Evolutionary conservation across 345 rosid genomes (phyloP).

Genomic region (Boechera stricta): DNA sequence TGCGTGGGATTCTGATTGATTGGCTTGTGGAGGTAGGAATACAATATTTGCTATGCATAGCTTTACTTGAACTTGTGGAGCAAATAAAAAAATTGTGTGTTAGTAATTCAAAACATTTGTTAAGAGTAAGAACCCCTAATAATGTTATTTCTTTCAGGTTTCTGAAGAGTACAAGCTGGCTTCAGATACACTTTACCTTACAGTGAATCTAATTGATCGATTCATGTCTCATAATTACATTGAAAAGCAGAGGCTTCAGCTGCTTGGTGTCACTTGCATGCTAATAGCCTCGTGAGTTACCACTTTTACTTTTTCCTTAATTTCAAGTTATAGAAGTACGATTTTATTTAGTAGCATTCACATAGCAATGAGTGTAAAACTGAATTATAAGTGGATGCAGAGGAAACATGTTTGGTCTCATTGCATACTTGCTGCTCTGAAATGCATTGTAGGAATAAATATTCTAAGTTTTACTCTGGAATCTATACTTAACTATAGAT

Average conservation of each 20-base stretch:
- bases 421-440: neutral
- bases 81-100: neutral
- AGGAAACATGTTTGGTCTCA: constrained; percentile 1
- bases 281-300: constrained; percentile 83
- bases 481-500: neutral
- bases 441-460: neutral
- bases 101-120: neutral
- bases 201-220: constrained; percentile 76
- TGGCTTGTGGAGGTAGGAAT: constrained; percentile 88
- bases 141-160: constrained; percentile 55
- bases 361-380: neutral
- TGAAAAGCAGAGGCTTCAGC: constrained; percentile 72
- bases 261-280: constrained; percentile 90
- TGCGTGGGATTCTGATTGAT: constrained; percentile 86
- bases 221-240: constrained; percentile 67
- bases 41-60: neutral
- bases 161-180: constrained; percentile 83
- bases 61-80: neutral
- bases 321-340: too few species aligned
- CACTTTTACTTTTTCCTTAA: neutral
- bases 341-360: neutral
- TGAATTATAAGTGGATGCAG: neutral
- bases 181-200: constrained; percentile 82
- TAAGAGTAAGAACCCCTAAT: neutral
- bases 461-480: neutral